Percentiles rank a stretch among this genome's conserved stretches.
Conservation (phyloP, 805 yeast species). For the Ogataea corticis region DNA sequence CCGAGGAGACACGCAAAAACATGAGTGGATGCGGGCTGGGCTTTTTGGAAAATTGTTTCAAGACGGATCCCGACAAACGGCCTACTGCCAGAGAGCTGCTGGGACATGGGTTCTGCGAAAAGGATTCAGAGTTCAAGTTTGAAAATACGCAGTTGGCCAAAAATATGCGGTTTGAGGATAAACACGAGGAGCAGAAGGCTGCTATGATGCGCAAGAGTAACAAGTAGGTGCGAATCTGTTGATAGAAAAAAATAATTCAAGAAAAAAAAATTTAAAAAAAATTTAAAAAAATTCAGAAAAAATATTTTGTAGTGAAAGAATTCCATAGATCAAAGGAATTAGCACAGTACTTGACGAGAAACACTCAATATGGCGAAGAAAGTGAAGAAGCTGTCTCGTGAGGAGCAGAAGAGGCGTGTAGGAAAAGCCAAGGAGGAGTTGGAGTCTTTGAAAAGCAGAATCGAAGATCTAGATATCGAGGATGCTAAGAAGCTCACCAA, state of each 20-base stretch:
- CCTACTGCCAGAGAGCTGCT: constrained; percentile 80
- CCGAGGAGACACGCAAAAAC: constrained; percentile 73
- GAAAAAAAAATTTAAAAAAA: neutral
- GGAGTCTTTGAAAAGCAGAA: constrained; percentile 46
- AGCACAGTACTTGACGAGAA: neutral
- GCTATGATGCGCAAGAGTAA: constrained; percentile 27
- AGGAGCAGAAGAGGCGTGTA: constrained; percentile 30
- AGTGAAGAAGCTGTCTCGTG: constrained; percentile 27
- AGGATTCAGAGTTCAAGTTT: constrained; percentile 29
- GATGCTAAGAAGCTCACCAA: constrained; percentile 40
- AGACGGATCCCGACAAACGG: constrained; percentile 73
- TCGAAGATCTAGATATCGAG: constrained; percentile 54
- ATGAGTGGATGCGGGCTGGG: constrained; percentile 66
- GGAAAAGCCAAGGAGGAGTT: constrained; percentile 37
- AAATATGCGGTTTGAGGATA: constrained; percentile 30
- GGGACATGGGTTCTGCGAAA: constrained; percentile 43
- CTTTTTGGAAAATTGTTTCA: constrained; percentile 77
- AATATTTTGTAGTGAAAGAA: constrained; percentile 6
- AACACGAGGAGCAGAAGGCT: constrained; percentile 27
- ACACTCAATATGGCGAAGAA: constrained; percentile 31
- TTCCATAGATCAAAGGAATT: neutral
- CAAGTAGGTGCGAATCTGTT: neutral
- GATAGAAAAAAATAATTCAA: constrained; percentile 4
- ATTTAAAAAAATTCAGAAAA: constrained; percentile 5
- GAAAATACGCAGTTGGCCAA: constrained; percentile 33